Percentiles rank a stretch among this genome's conserved stretches.
These are phyloP conservation scores for Calvatia gigantea DNA, from an alignment of 768 basidiomycete species.

Conservation along the genomic window DNA sequence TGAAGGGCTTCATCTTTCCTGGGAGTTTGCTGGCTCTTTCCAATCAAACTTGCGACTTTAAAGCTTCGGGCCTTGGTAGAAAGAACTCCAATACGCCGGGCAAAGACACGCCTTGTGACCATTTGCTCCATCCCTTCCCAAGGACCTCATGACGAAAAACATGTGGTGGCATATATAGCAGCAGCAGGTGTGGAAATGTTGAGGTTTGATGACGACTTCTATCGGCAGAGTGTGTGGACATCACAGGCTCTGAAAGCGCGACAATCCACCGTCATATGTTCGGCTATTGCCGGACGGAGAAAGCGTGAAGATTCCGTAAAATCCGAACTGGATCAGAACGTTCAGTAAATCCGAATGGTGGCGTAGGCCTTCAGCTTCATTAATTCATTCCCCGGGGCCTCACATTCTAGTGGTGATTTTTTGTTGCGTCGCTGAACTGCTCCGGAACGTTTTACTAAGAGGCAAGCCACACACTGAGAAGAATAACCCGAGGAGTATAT, in stretches of 20 bases:
- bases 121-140: background rate
- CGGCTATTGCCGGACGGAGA: background rate
- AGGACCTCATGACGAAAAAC: conserved; percentile 8
- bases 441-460: too few species aligned
- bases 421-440: too few species aligned
- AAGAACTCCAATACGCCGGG: background rate
- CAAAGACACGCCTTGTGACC: conserved; percentile 3
- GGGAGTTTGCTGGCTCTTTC: background rate
- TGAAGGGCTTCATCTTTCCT: conserved; percentile 1
- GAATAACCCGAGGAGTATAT: background rate
- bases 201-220: background rate
- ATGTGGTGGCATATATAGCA: background rate
- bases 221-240: background rate
- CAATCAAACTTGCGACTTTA: background rate
- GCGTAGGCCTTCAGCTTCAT: too few species aligned
- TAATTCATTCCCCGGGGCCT: too few species aligned
- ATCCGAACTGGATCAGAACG: too few species aligned
- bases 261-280: background rate
- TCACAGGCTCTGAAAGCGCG: background rate
- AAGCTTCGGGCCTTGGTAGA: background rate
- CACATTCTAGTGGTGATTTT: too few species aligned
- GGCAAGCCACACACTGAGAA: too few species aligned
- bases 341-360: too few species aligned
- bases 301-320: too few species aligned
- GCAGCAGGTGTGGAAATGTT: background rate